phyloP scores from a whole-genome alignment of 768 basidiomycete genomes.

The Mycena polygramma region DNA sequence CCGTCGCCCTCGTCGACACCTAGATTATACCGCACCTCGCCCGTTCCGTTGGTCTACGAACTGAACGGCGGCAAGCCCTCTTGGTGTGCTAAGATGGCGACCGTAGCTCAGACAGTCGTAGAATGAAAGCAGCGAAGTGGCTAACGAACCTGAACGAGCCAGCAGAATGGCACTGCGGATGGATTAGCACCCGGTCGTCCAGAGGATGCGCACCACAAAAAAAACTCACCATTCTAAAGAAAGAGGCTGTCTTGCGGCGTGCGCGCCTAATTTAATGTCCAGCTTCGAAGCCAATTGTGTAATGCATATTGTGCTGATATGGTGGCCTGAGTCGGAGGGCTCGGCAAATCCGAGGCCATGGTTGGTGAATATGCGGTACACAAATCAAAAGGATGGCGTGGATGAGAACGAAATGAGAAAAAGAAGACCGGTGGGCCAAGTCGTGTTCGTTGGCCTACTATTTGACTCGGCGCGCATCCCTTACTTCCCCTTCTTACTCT shows the following conservation, averaged over 20 bases:
- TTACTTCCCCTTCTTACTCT: too few relatives aligned
- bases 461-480: too few relatives aligned
- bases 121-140: neutral
- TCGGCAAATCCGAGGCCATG: neutral
- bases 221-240: slow-evolving; percentile 51
- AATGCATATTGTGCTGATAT: slow-evolving; percentile 63
- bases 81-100: slow-evolving; percentile 65
- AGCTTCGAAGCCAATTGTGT: slow-evolving; percentile 72
- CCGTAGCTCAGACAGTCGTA: slow-evolving; percentile 29
- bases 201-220: too few relatives aligned
- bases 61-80: slow-evolving; percentile 66
- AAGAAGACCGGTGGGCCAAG: too few relatives aligned
- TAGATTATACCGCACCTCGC: slow-evolving; percentile 63
- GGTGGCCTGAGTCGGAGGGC: slow-evolving; percentile 25
- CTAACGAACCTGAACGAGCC: slow-evolving; percentile 56
- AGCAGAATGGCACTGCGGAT: slow-evolving; percentile 63
- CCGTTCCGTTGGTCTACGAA: slow-evolving; percentile 48
- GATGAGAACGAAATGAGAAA: slow-evolving; percentile 60
- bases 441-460: too few relatives aligned
- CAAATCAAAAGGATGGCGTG: slow-evolving; percentile 55
- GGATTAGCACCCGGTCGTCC: too few relatives aligned
- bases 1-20: slow-evolving; percentile 55
- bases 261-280: slow-evolving; percentile 56
- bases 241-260: slow-evolving; percentile 47
- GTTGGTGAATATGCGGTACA: slow-evolving; percentile 26